A percentile compares a stretch with the other conserved stretches of the same genome.
Conservation (phyloP, 2,329 filamentous ascomycete genomes). For the Colletotrichum echinochloae region DNA sequence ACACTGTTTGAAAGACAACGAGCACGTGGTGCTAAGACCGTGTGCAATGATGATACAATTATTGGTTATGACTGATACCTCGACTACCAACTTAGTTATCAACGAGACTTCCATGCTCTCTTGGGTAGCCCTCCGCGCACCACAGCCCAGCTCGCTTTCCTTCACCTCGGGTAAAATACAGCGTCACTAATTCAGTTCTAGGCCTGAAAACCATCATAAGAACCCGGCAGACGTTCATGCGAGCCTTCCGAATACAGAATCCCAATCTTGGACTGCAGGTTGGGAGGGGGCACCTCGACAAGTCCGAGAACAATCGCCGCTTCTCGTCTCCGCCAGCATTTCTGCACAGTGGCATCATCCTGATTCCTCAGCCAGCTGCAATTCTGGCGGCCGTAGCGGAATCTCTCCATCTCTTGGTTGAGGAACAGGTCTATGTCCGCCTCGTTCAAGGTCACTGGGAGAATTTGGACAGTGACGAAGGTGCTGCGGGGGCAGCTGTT, state of each 20-base stretch:
- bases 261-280: slow-evolving; percentile 3
- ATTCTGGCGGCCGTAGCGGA: background rate
- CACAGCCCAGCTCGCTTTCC: background rate
- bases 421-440: background rate
- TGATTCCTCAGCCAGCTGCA: slow-evolving; percentile 18
- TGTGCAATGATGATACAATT: background rate
- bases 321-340: slow-evolving; percentile 24
- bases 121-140: background rate
- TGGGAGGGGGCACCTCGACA: slow-evolving; percentile 14
- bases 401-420: slow-evolving; percentile 11
- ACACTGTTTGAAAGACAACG: background rate
- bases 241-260: background rate
- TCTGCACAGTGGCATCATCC: slow-evolving; percentile 9
- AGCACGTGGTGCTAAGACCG: background rate
- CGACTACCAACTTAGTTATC: background rate
- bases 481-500: background rate
- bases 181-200: background rate
- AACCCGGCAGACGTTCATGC: background rate
- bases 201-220: background rate
- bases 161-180: background rate
- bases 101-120: background rate
- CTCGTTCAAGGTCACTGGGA: background rate
- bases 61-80: background rate
- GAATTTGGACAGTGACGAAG: background rate
- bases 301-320: slow-evolving; percentile 40